Conservation (phyloP, 2,329 filamentous ascomycete genomes). For the Trichothecium sympodiale region DNA sequence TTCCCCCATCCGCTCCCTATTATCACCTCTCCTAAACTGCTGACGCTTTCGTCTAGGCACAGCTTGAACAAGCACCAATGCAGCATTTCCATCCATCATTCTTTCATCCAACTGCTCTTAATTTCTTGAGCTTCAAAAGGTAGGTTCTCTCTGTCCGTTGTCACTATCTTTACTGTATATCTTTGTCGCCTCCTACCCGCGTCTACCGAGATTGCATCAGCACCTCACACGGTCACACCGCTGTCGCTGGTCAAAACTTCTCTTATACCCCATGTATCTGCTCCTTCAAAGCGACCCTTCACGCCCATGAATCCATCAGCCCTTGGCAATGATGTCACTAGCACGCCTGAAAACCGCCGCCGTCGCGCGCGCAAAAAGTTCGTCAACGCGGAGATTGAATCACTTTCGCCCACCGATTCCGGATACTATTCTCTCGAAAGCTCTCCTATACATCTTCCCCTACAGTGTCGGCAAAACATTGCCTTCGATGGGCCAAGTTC, state of each 20-base stretch:
- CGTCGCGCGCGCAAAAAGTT: too few relatives aligned
- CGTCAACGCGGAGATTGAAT: too few relatives aligned
- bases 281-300: too few relatives aligned
- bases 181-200: too few relatives aligned
- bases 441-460: conserved; percentile 1
- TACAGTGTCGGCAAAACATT: background rate
- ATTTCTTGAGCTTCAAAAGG: background rate
- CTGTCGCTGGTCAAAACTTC: background rate
- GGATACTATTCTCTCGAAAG: conserved; percentile 7
- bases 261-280: too few relatives aligned
- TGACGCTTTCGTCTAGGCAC: too few relatives aligned
- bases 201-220: too few relatives aligned
- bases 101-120: background rate
- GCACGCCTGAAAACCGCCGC: too few relatives aligned
- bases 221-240: background rate
- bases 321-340: too few relatives aligned
- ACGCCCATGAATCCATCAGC: too few relatives aligned
- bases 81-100: background rate
- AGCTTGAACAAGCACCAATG: background rate
- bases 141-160: too few relatives aligned
- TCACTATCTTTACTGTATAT: too few relatives aligned
- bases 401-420: conserved; percentile 4
- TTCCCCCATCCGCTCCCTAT: background rate
- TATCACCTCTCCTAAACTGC: background rate
- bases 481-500: conserved; percentile 9